Evolutionary conservation across 345 rosid species (phyloP).

Genomic region (Salix dunnii): DNA sequence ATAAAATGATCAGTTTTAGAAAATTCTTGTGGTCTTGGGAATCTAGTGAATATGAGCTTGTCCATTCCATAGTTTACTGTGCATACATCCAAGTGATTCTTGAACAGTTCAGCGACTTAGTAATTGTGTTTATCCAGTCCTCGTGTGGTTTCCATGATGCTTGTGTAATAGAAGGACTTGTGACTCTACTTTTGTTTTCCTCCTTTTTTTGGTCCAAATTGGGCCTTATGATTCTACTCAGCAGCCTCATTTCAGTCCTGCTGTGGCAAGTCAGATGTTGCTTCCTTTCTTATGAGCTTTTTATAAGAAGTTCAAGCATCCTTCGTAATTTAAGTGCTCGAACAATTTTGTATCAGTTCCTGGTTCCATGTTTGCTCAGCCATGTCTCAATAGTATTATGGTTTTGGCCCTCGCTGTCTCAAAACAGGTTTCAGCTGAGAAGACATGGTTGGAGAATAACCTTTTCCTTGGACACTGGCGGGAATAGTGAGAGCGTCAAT

Average conservation of each 20-base stretch:
- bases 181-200: neutral
- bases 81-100: neutral
- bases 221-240: neutral
- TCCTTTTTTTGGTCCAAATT: neutral
- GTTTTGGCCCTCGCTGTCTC: neutral
- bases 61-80: neutral
- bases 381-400: neutral
- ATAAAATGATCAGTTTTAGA: neutral
- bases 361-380: neutral
- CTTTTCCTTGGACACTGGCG: conserved; percentile 76
- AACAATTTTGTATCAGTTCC: neutral
- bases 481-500: conserved; percentile 48
- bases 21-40: too few species aligned
- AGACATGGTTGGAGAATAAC: conserved; percentile 49
- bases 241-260: neutral
- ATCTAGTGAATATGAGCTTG: neutral
- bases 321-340: neutral
- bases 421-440: conserved; percentile 40
- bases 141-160: too few species aligned
- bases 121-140: too few species aligned
- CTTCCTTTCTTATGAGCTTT: neutral
- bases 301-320: neutral
- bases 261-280: neutral
- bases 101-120: neutral
- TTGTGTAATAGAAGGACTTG: neutral